Evolutionary conservation across 768 basidiomycete species (phyloP), one percentile per base, ranked within the genome.

Genomic region (Pleurotus eryngii): DNA sequence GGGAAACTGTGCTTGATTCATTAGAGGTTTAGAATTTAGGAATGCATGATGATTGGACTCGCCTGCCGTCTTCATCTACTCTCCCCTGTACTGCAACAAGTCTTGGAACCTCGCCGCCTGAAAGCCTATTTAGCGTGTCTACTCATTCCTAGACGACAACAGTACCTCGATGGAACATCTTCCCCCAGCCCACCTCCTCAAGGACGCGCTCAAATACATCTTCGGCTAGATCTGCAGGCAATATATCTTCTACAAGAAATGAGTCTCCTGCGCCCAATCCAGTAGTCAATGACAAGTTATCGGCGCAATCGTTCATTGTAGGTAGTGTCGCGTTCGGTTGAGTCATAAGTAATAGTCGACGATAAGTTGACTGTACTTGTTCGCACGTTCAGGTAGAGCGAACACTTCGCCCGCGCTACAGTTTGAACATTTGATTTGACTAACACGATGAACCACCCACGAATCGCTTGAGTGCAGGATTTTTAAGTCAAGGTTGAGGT

Each of bases 111-210:
- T 90, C 87, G 3, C 90, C 89, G 20, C 89, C 89, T 89, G 61
- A 7, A 15, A 5, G 20, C 5, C 14, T 4, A 22, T 24, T 48
- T 26, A 54, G 22, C 22, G 39, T 46, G 49, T 54, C n/a, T 14
- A 54, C 35, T 27, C 42, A 3, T 2, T 7, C 14, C 14, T 14
- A n/a, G 14, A 45, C 3, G 15, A 45, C n/a, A 5, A 17, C 20
- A 4, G n/a, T 55, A 82, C 90, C 90, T 69, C 86, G 77, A 68
- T 91, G 90, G 59, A 81, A 72, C 90, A 92, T 92, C 2, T 75
- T 75, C 46, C 80, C 76, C 89, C 89, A 92, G 47, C 77, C 72
- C 0, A 92, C 90, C 65, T 92, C 90, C 8, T 76, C 69, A 58
- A 70, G 76, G 61, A 91, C 60, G 4, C 71, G 77, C 47, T 81